Evolutionary conservation across 306 rosid genomes (phyloP).

Genomic region (Ziziphus jujuba): DNA sequence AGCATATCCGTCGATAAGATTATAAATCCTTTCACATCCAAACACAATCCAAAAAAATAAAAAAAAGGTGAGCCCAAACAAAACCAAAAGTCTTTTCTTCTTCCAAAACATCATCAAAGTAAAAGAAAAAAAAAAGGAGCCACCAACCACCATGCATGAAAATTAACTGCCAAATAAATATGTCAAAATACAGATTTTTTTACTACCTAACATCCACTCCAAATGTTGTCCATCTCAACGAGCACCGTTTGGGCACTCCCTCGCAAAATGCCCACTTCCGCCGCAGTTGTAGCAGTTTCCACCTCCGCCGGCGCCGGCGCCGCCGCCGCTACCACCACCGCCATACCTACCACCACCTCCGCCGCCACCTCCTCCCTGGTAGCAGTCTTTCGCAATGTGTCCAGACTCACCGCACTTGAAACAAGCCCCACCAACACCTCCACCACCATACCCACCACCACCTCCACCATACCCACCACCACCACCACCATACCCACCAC

Average conservation of each 20-base stretch:
- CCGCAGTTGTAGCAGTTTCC: constrained; percentile 54
- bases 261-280: constrained; percentile 57
- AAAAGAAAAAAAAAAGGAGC: no score
- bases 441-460: constrained; percentile 27
- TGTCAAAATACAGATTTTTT: no score
- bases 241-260: constrained; percentile 46
- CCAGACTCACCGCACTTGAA: constrained; percentile 57
- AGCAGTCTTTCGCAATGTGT: constrained; percentile 49
- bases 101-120: no score
- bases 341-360: constrained; percentile 29
- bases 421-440: constrained; percentile 39
- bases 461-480: constrained; percentile 28
- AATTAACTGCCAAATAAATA: not conserved
- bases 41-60: not conserved
- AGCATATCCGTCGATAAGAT: no score
- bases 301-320: constrained; percentile 49
- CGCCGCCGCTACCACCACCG: constrained; percentile 29
- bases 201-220: no score
- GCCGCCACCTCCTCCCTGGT: constrained; percentile 30
- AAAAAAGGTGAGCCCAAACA: not conserved
- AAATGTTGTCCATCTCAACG: constrained; percentile 23
- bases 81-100: no score
- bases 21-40: not conserved
- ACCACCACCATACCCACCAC: constrained; percentile 10
- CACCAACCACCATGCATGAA: not conserved